Conservation (phyloP, 768 basidiomycete species). For the Calvatia gigantea region DNA sequence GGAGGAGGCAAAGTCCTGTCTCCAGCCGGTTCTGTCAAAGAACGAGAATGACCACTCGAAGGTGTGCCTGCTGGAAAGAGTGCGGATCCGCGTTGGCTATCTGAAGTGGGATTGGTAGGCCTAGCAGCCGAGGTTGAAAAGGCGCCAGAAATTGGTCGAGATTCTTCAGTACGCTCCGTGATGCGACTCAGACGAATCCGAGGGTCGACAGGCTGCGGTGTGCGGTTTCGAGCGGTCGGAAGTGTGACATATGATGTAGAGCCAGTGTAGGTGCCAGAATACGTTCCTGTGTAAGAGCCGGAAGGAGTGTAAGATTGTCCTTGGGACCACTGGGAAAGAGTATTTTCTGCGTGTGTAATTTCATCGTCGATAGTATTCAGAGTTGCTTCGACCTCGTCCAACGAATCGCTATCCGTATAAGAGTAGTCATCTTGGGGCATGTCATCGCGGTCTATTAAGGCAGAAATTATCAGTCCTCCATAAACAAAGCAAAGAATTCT, state of each 20-base stretch:
- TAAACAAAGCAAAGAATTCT: constrained; percentile 20
- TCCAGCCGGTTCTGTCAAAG: constrained; percentile 53
- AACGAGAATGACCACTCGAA: constrained; percentile 43
- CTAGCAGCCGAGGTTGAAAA: constrained; percentile 31
- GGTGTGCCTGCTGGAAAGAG: constrained; percentile 35
- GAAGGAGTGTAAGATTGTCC: constrained; percentile 30
- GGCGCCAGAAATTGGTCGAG: constrained; percentile 52
- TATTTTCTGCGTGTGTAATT: constrained; percentile 60
- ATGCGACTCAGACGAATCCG: constrained; percentile 67
- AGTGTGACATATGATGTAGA: constrained; percentile 45
- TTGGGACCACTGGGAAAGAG: constrained; percentile 59
- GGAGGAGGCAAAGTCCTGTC: constrained; percentile 46
- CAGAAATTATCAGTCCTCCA: constrained; percentile 17
- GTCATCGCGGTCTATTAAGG: not conserved
- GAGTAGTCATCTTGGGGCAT: constrained; percentile 27
- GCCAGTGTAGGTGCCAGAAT: constrained; percentile 39
- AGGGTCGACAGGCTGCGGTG: constrained; percentile 31
- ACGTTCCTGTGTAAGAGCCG: constrained; percentile 36
- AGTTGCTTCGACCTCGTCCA: constrained; percentile 71
- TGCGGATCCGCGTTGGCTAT: constrained; percentile 44
- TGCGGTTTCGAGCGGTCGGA: constrained; percentile 35
- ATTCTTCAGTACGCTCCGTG: constrained; percentile 73
- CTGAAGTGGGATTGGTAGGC: constrained; percentile 38
- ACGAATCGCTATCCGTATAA: constrained; percentile 53
- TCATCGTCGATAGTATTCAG: constrained; percentile 68